A percentile compares a stretch with the other conserved stretches of the same genome.
These are phyloP conservation scores for Stentor coeruleus DNA, from an alignment of 73 alveolate genomes.

Conservation along the genomic window DNA sequence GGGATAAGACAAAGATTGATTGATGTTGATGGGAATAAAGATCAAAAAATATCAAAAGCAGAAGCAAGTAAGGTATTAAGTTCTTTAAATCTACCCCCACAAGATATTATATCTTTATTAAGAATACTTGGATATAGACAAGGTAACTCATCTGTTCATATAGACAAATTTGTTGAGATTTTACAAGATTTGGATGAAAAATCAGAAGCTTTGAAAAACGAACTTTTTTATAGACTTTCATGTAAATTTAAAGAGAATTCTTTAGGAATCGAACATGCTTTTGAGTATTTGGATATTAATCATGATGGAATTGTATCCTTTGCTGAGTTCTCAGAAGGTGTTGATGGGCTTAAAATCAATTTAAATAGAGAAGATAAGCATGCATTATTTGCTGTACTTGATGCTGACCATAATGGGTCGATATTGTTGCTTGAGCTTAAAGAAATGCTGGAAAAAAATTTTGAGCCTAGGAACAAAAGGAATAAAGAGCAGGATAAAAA, in stretches of 20 bases:
- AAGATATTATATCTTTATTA: not conserved
- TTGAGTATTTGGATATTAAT: conserved; percentile 14
- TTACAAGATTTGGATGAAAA: not conserved
- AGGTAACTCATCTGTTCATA: not conserved
- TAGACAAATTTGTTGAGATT: not conserved
- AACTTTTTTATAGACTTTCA: not conserved
- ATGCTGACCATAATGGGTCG: conserved; percentile 14
- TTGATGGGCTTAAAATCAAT: not conserved
- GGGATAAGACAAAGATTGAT: not conserved
- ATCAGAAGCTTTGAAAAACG: not conserved
- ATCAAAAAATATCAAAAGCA: conserved; percentile 2
- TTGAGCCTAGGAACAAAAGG: too few relatives aligned
- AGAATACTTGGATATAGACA: not conserved
- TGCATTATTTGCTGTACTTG: conserved; percentile 12
- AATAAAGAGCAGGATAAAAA: too few relatives aligned
- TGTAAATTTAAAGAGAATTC: not conserved
- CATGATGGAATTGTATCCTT: conserved; percentile 15
- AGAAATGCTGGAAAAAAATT: too few relatives aligned
- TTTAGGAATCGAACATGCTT: not conserved
- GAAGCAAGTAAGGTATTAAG: not conserved
- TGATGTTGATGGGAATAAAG: conserved; percentile 9
- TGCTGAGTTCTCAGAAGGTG: not conserved
- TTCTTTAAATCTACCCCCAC: not conserved
- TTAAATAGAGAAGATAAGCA: conserved; percentile 17
- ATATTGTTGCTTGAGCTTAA: conserved; percentile 6